A percentile compares a stretch with the other conserved stretches of the same genome.
Evolutionary conservation across 768 basidiomycete species (phyloP).

Genomic region (Cantharellus anzutake): DNA sequence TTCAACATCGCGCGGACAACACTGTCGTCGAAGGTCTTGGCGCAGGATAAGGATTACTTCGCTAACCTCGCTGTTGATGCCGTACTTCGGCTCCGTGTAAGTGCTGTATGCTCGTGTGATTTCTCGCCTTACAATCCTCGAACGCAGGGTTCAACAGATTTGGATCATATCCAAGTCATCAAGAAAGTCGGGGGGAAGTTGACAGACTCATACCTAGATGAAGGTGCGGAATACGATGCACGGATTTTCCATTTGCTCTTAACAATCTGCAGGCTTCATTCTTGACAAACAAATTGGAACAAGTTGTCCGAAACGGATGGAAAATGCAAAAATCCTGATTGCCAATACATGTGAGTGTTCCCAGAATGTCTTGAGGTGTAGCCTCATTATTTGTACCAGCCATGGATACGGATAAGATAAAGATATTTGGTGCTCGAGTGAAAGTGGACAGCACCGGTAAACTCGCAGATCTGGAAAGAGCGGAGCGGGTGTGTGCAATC

Average conservation of each 20-base stretch:
- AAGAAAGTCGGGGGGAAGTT: constrained; percentile 99
- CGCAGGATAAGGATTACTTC: constrained; percentile 96
- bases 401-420: constrained; percentile 99
- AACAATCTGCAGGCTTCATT: constrained; percentile 56
- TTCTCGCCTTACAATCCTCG: background rate
- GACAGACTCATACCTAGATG: constrained; percentile 94
- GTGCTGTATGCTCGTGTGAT: background rate
- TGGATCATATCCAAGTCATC: constrained; percentile 98
- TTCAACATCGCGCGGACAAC: constrained; percentile 96
- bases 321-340: constrained; percentile 90
- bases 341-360: constrained; percentile 79
- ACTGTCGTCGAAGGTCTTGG: constrained; percentile 84
- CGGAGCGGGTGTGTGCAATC: constrained; percentile 46
- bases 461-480: constrained; percentile 92
- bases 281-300: constrained; percentile 89
- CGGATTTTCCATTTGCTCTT: background rate
- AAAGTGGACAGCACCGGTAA: constrained; percentile 94
- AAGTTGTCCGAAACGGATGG: constrained; percentile 86
- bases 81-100: constrained; percentile 73
- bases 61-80: constrained; percentile 95
- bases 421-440: constrained; percentile 91
- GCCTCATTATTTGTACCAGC: constrained; percentile 26
- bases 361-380: background rate
- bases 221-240: constrained; percentile 32
- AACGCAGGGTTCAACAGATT: constrained; percentile 72